These are phyloP conservation scores for Aureobasidium leucospermi DNA, from an alignment of 2,329 filamentous ascomycete species.

Conservation along the genomic window DNA sequence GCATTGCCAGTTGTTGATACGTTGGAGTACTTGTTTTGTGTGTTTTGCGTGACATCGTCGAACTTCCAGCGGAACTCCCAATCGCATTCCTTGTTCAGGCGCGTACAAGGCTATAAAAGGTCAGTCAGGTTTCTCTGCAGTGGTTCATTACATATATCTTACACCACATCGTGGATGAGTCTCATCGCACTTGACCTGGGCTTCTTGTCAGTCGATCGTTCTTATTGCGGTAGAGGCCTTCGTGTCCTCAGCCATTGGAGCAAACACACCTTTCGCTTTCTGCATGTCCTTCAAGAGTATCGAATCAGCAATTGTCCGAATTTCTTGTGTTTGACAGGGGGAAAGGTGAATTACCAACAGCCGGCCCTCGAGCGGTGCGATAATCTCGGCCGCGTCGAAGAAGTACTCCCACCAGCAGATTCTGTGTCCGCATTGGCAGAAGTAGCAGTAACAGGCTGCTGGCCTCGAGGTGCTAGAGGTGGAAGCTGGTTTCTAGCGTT, in stretches of 20 bases:
- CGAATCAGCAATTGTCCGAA: conserved; percentile 5
- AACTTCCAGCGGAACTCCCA: conserved; percentile 46
- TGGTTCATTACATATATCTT: conserved; percentile 19
- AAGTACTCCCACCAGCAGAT: conserved; percentile 8
- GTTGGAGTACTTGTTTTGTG: conserved; percentile 31
- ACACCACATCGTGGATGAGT: conserved; percentile 47
- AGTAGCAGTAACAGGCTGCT: conserved; percentile 11
- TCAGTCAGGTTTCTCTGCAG: background rate
- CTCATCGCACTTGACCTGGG: conserved; percentile 51
- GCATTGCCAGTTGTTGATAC: conserved; percentile 44
- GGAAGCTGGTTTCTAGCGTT: conserved; percentile 26
- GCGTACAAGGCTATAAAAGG: conserved; percentile 40
- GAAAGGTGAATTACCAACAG: conserved; percentile 38
- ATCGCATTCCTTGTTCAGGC: conserved; percentile 50
- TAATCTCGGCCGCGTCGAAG: conserved; percentile 33
- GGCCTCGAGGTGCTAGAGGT: conserved; percentile 24
- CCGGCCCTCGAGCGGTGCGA: conserved; percentile 48
- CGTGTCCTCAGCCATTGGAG: background rate
- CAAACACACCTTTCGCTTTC: conserved; percentile 26
- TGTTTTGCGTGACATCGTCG: conserved; percentile 29
- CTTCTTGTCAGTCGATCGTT: conserved; percentile 12
- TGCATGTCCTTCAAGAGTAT: conserved; percentile 24
- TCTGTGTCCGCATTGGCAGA: conserved; percentile 11
- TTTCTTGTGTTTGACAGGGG: background rate
- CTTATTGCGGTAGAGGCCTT: background rate